phyloP scores from a whole-genome alignment of 176 grass and related monocot genomes.

The Eragrostis nindensis region DNA sequence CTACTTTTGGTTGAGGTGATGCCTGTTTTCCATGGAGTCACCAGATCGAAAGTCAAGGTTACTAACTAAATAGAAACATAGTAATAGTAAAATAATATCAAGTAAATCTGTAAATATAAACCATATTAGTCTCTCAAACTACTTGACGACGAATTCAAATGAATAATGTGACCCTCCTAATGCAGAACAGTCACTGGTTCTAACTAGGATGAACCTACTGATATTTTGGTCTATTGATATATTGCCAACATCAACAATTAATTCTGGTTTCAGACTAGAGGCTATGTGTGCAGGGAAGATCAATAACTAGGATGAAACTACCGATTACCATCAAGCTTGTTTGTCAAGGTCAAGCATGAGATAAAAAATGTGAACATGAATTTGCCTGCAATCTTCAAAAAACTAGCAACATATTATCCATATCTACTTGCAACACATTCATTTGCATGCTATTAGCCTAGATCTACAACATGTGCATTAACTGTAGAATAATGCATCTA shows the following conservation, averaged over 20 bases:
- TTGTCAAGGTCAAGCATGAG: slow-evolving; percentile 29
- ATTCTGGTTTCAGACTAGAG: background rate
- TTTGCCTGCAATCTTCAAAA: slow-evolving; percentile 21
- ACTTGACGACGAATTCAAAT: slow-evolving; percentile 25
- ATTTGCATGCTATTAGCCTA: background rate
- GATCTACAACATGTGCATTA: background rate
- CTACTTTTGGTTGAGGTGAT: slow-evolving; percentile 57
- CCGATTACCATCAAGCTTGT: slow-evolving; percentile 4
- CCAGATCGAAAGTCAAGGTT: slow-evolving; percentile 29
- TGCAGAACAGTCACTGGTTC: background rate
- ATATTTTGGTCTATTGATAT: background rate
- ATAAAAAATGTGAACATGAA: slow-evolving; percentile 1
- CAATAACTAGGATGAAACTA: slow-evolving; percentile 27
- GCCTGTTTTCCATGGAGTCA: slow-evolving; percentile 54
- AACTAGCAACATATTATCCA: background rate
- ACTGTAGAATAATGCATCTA: background rate
- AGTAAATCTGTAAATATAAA: background rate
- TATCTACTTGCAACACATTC: background rate
- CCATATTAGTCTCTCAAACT: background rate
- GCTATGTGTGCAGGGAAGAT: background rate
- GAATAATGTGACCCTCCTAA: slow-evolving; percentile 2
- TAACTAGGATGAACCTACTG: background rate
- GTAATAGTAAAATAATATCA: slow-evolving; percentile 4
- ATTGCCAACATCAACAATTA: background rate
- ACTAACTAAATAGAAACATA: slow-evolving; percentile 12